Base-by-base conservation (phyloP, 2,329 filamentous ascomycete genomes). In the Ophiostoma sp. region DNA sequence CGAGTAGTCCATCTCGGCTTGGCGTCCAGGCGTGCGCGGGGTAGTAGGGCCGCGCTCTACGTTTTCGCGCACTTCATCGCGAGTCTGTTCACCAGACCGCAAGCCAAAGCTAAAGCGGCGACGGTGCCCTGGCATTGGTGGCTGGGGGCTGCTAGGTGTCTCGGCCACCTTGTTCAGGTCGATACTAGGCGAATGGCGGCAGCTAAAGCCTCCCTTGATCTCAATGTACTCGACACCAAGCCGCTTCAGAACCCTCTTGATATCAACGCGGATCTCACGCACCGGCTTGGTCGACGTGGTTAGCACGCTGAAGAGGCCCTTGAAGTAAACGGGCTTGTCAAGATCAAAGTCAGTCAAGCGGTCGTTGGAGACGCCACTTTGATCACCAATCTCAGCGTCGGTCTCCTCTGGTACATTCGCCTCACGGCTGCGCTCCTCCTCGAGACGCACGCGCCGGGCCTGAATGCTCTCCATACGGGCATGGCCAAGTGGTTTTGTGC, bases 231-330 rank as follows among this genome's bases (percentile, higher is more conserved):
- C 90, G n/a, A 98, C 92, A 16, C 91, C 91, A 16, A 98, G 85
- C 76, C 94, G 89, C 73, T 88, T 89, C 66, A 99, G 80, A 2
- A 98, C 95, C 65, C 94, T 86, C 75, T 96, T 96, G 73, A 99
- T 91, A 76, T 99, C 95, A 6, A 87, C 82, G 52, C 94, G 88
- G 71, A 99, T 99, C 69, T 92, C 87, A 0, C 88, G 82, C 11
- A 98, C 86, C 0, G 94, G 92, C 76, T 96, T 96, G 75, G 89
- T 95, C 69, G 93, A 97, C 6, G 95, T 99, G 0, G 95, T 99
- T 4, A 92, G 96, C 67, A 98, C 95, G 74, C 94, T 98, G 80
- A 99, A 98, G 18, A 99, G 83, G 4, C 95, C 95, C 78, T 98
- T 99, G 69, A 99, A 85, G 77, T 90, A 98, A 3, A 98, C 95